These are phyloP conservation scores for Leonotis leonurus DNA, from an alignment of 257 asterid species.

Conservation along the genomic window DNA sequence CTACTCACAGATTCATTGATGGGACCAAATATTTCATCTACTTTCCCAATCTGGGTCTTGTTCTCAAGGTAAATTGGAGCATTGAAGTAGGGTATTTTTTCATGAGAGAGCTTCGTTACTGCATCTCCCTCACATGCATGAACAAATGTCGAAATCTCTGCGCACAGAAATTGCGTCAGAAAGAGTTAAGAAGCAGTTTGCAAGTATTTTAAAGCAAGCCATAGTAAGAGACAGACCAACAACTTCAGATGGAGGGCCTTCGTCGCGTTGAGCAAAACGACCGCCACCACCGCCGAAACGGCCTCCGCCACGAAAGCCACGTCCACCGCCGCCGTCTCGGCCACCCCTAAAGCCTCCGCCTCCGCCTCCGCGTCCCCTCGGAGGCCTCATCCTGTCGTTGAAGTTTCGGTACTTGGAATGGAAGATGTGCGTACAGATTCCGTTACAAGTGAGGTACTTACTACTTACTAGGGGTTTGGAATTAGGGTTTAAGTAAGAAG, in stretches of 20 bases:
- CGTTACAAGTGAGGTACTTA: not conserved
- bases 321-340: conserved; percentile 56
- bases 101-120: conserved; percentile 74
- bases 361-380: conserved; percentile 95
- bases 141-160: conserved; percentile 77
- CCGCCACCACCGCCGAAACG: conserved; percentile 33
- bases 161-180: not conserved
- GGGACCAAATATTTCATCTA: conserved; percentile 94
- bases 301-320: conserved; percentile 56
- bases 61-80: conserved; percentile 92
- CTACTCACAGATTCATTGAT: conserved; percentile 89
- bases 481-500: not conserved
- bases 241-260: conserved; percentile 65
- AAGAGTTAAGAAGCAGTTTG: not conserved
- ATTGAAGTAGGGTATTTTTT: conserved; percentile 86
- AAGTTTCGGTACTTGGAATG: not conserved
- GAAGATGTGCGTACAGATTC: not conserved
- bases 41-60: conserved; percentile 96
- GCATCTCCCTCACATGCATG: conserved; percentile 97
- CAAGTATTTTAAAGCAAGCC: not conserved
- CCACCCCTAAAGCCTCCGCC: conserved; percentile 74
- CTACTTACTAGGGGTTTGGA: not conserved
- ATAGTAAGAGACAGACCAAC: conserved; percentile 39
- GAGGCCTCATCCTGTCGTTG: conserved; percentile 71
- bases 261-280: conserved; percentile 51